Percentiles rank a stretch among this genome's conserved stretches.
phyloP scores from a whole-genome alignment of 108 stramenopile genomes.

The Cyclotella kingstonii region DNA sequence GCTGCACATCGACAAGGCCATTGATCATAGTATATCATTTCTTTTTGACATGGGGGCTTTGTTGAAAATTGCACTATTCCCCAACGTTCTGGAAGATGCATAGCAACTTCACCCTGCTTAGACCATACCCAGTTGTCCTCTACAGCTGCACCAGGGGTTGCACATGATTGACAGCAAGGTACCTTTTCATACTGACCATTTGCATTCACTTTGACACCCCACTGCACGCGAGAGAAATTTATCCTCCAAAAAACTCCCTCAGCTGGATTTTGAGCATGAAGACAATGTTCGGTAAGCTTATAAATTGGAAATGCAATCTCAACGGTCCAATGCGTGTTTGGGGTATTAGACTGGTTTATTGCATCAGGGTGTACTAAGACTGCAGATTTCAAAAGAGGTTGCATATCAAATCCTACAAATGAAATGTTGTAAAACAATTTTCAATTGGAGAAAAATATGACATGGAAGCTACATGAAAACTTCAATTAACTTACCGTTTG shows the following conservation, averaged over 20 bases:
- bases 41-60: conserved; percentile 29
- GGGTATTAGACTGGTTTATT: conserved; percentile 28
- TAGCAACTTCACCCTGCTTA: conserved; percentile 33
- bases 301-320: conserved; percentile 43
- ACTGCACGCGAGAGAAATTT: conserved; percentile 49
- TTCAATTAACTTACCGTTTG: conserved; percentile 42
- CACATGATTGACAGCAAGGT: conserved; percentile 38
- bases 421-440: conserved; percentile 49
- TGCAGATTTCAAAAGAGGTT: conserved; percentile 49
- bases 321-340: conserved; percentile 41
- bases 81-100: conserved; percentile 45
- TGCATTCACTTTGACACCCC: conserved; percentile 31
- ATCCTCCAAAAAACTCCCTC: conserved; percentile 40
- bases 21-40: conserved; percentile 26
- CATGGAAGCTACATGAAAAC: background rate
- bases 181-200: conserved; percentile 30
- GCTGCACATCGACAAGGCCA: conserved; percentile 77
- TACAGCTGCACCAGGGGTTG: conserved; percentile 20
- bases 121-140: conserved; percentile 49
- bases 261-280: conserved; percentile 12
- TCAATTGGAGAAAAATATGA: background rate
- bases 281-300: conserved; percentile 34
- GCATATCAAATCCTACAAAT: conserved; percentile 67
- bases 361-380: conserved; percentile 26
- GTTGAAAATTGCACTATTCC: conserved; percentile 30